Percentiles rank a stretch among this genome's conserved stretches.
Conservation (phyloP, 495 filamentous ascomycete genomes). For the Neurospora tetrasperma region DNA sequence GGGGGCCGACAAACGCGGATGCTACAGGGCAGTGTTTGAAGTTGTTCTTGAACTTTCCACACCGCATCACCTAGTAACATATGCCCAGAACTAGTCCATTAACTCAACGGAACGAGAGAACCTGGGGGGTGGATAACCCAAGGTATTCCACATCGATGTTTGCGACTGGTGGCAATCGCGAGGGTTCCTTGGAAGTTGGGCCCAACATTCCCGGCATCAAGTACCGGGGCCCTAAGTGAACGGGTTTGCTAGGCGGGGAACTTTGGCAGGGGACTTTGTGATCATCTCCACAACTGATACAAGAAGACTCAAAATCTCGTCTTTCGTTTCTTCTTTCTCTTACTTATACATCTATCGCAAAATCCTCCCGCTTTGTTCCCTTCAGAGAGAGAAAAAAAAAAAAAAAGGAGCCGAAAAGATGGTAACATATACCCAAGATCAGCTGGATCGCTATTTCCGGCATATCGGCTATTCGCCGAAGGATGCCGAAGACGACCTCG, state of each 20-base stretch:
- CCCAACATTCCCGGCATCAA: background rate
- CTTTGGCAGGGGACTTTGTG: background rate
- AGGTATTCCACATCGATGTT: background rate
- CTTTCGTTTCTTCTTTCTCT: background rate
- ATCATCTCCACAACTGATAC: background rate
- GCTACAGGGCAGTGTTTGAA: background rate
- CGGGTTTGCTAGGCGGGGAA: background rate
- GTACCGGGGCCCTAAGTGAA: background rate
- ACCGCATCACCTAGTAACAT: background rate
- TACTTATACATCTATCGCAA: background rate
- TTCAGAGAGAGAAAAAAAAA: background rate
- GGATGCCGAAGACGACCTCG: conserved; percentile 11
- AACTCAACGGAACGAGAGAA: background rate
- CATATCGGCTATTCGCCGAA: conserved; percentile 29
- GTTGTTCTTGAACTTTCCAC: background rate
- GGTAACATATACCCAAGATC: conserved; percentile 16
- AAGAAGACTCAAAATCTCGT: background rate
- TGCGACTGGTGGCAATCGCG: background rate
- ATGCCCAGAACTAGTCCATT: background rate
- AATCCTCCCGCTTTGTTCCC: background rate
- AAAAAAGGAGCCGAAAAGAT: conserved; percentile 5
- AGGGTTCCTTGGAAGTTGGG: background rate
- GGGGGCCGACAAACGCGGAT: background rate
- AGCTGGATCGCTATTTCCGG: conserved; percentile 26
- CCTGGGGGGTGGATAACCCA: background rate